Evolutionary conservation across 2,329 filamentous ascomycete species (phyloP).

Genomic region (Nemania bipapillata): DNA sequence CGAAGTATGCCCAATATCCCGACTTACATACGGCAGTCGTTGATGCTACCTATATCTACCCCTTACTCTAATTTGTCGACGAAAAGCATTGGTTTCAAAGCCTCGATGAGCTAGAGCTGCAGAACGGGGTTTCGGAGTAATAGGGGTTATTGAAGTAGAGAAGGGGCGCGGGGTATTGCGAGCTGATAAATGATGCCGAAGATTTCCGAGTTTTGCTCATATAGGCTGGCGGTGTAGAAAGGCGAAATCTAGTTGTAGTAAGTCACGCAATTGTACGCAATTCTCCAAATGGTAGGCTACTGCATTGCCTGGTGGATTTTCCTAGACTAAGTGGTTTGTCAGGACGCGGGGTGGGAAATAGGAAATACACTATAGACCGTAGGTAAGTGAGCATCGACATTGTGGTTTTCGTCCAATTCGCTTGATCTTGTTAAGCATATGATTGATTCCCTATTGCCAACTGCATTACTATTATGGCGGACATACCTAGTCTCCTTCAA

Average conservation of each 20-base stretch:
- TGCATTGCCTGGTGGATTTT: background rate
- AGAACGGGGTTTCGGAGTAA: background rate
- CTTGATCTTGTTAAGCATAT: background rate
- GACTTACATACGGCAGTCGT: background rate
- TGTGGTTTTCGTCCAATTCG: background rate
- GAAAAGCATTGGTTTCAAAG: background rate
- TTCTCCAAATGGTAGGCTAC: conserved; percentile 17
- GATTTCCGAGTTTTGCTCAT: background rate
- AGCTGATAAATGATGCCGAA: background rate
- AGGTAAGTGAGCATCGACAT: too few relatives aligned
- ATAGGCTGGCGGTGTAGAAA: conserved; percentile 13
- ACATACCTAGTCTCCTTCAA: conserved; percentile 38
- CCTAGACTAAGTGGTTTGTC: background rate
- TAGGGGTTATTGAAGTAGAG: background rate
- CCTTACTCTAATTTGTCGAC: background rate
- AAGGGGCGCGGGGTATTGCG: background rate
- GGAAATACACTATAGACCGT: too few relatives aligned
- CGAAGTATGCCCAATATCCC: background rate
- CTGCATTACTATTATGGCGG: conserved; percentile 29
- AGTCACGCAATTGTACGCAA: conserved; percentile 33
- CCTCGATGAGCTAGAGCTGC: background rate
- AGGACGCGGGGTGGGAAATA: conserved; percentile 4
- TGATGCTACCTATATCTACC: background rate
- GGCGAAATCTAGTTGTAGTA: conserved; percentile 14
- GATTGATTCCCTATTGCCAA: background rate